Evolutionary conservation across 345 rosid species (phyloP).

Genomic region (Stellera chamaejasme): DNA sequence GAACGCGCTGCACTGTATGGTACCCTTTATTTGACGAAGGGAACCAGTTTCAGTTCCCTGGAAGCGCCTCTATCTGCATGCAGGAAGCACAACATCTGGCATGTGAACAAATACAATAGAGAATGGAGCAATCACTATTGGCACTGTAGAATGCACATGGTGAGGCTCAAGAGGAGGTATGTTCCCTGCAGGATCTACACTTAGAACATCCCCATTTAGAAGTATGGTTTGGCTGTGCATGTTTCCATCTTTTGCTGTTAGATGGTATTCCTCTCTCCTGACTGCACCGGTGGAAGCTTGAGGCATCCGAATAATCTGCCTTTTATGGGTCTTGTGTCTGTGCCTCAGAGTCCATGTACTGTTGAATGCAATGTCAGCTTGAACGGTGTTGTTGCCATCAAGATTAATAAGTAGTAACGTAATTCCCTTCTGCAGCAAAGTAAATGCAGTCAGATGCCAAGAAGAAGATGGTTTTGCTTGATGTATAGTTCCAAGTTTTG

Average conservation of each 20-base stretch:
- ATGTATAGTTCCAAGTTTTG: not conserved
- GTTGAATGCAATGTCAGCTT: slow-evolving; percentile 33
- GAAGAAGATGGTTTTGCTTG: not conserved
- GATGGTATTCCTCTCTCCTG: slow-evolving; percentile 79
- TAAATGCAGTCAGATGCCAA: slow-evolving; percentile 5
- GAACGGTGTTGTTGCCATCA: slow-evolving; percentile 46
- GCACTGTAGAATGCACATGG: slow-evolving; percentile 35
- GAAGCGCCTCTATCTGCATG: slow-evolving; percentile 34
- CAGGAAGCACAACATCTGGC: slow-evolving; percentile 43
- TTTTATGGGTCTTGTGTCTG: slow-evolving; percentile 19
- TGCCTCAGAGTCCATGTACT: slow-evolving; percentile 21
- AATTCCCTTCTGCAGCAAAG: slow-evolving; percentile 59
- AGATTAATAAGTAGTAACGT: slow-evolving; percentile 64
- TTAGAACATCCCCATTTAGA: slow-evolving; percentile 65
- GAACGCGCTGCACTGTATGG: not conserved
- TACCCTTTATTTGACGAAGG: slow-evolving; percentile 14
- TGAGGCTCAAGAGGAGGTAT: slow-evolving; percentile 59
- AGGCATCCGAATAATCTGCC: slow-evolving; percentile 11
- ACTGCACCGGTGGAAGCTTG: slow-evolving; percentile 14
- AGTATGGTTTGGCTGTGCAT: slow-evolving; percentile 76
- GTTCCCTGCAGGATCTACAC: slow-evolving; percentile 48
- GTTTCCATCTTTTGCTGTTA: slow-evolving; percentile 70
- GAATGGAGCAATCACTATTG: slow-evolving; percentile 48
- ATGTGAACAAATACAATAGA: slow-evolving; percentile 70
- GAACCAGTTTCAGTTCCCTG: slow-evolving; percentile 21